Percentiles rank a stretch among this genome's conserved stretches.
Evolutionary conservation across 2,329 filamentous ascomycete species (phyloP).

Genomic region (Stagonosporopsis cucurbitacearum): DNA sequence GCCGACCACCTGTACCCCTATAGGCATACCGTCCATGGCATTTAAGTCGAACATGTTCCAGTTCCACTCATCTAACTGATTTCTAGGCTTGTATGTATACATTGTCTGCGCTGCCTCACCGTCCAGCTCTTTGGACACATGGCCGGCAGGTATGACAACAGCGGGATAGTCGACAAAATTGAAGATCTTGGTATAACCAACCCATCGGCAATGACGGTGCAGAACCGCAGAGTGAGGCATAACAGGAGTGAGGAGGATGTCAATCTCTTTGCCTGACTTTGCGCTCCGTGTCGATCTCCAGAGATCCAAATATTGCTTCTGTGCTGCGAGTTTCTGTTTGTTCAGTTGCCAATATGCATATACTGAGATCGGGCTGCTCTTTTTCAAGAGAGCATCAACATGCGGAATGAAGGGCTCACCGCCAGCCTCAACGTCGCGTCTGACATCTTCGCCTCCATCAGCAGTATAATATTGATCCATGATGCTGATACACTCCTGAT

Average conservation of each 20-base stretch:
- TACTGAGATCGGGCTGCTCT: constrained; percentile 57
- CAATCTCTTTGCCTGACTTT: constrained; percentile 56
- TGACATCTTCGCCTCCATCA: constrained; percentile 69
- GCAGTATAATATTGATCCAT: constrained; percentile 69
- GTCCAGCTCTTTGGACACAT: constrained; percentile 53
- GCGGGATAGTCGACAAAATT: constrained; percentile 69
- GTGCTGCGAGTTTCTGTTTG: constrained; percentile 60
- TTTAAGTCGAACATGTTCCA: constrained; percentile 49
- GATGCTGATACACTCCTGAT: constrained; percentile 62
- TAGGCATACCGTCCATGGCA: constrained; percentile 46
- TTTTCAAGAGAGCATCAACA: constrained; percentile 63
- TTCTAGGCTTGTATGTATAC: constrained; percentile 53
- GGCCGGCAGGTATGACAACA: constrained; percentile 62
- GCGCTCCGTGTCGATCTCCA: constrained; percentile 59
- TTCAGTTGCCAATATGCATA: constrained; percentile 74
- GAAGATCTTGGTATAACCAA: constrained; percentile 68
- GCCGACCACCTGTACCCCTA: constrained; percentile 48
- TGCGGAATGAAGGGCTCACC: constrained; percentile 61
- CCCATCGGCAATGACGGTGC: constrained; percentile 54
- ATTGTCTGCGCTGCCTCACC: constrained; percentile 37
- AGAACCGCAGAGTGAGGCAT: constrained; percentile 67
- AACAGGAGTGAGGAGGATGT: constrained; percentile 64
- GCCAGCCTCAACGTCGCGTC: constrained; percentile 58
- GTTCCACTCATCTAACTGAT: constrained; percentile 61
- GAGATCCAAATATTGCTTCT: constrained; percentile 64